These are phyloP conservation scores for Parietichytrium sp. DNA, from an alignment of 108 stramenopile species.

Conservation along the genomic window DNA sequence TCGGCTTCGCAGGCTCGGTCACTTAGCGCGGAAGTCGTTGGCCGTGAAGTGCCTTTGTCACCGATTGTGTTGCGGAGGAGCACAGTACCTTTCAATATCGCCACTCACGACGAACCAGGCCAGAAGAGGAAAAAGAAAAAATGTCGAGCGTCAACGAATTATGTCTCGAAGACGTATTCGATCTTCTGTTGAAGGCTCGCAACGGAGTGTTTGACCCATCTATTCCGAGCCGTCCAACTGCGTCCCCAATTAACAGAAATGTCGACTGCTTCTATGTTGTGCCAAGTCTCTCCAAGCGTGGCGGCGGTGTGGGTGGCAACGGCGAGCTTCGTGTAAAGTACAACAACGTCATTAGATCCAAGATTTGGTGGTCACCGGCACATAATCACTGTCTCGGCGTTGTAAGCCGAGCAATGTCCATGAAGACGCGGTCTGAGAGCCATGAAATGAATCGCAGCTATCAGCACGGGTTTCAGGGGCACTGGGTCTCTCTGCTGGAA, in stretches of 20 bases:
- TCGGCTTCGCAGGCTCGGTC: too few relatives aligned
- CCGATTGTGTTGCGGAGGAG: too few relatives aligned
- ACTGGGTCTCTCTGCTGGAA: conserved; percentile 22
- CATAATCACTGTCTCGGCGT: conserved; percentile 21
- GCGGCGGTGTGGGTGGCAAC: not conserved
- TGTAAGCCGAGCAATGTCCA: conserved; percentile 5
- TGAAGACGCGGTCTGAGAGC: not conserved
- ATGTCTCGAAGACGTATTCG: not conserved
- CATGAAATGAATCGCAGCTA: not conserved
- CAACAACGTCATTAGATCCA: conserved; percentile 10
- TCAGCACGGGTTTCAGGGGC: conserved; percentile 16
- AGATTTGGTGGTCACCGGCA: conserved; percentile 19
- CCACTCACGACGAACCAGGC: too few relatives aligned
- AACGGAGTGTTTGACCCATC: not conserved
- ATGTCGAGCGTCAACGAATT: too few relatives aligned
- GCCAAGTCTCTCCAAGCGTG: not conserved
- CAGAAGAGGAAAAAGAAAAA: too few relatives aligned
- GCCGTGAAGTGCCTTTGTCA: too few relatives aligned
- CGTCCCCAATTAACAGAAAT: not conserved
- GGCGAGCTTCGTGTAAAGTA: conserved; percentile 22
- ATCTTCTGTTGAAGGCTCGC: not conserved
- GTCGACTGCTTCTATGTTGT: not conserved
- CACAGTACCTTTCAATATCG: too few relatives aligned
- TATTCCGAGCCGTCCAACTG: not conserved
- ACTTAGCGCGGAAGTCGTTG: too few relatives aligned